Evolutionary conservation across 768 basidiomycete genomes (phyloP).

Genomic region (Hygrocybe punicea): DNA sequence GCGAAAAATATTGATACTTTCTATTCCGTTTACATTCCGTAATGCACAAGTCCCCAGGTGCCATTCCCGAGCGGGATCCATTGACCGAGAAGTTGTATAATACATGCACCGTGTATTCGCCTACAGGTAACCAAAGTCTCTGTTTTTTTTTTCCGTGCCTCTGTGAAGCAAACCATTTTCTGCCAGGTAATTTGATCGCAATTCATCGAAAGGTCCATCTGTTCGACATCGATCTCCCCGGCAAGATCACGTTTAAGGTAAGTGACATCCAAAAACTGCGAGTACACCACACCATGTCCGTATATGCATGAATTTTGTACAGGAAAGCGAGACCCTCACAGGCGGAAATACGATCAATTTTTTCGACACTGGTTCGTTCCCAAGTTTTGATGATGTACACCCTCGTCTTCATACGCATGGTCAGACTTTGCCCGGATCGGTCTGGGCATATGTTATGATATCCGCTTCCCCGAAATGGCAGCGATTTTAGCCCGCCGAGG

Average conservation of each 20-base stretch:
- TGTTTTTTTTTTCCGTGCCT: constrained; percentile 3
- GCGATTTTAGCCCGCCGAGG: constrained; percentile 88
- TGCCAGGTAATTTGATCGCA: constrained; percentile 77
- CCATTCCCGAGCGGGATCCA: constrained; percentile 82
- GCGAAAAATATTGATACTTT: too few species aligned
- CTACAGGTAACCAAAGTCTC: constrained; percentile 48
- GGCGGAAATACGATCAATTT: constrained; percentile 70
- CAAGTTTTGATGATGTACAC: neutral
- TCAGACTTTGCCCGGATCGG: constrained; percentile 96
- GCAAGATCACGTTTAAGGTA: constrained; percentile 86
- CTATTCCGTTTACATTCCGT: neutral
- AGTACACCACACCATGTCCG: neutral
- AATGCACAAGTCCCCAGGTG: constrained; percentile 48
- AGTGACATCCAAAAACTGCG: neutral
- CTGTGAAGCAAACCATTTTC: constrained; percentile 3
- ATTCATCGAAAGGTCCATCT: constrained; percentile 93
- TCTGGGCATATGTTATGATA: constrained; percentile 93
- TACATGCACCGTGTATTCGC: constrained; percentile 88
- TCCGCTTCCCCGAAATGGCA: constrained; percentile 91
- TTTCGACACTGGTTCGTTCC: constrained; percentile 76
- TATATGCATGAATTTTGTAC: constrained; percentile 9
- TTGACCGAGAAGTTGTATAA: constrained; percentile 71
- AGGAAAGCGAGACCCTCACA: constrained; percentile 88
- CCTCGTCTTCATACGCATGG: neutral
- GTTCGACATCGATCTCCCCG: constrained; percentile 96